Evolutionary conservation across 208 protist species (phyloP).

Genomic region (Wallacemonas rigidus): DNA sequence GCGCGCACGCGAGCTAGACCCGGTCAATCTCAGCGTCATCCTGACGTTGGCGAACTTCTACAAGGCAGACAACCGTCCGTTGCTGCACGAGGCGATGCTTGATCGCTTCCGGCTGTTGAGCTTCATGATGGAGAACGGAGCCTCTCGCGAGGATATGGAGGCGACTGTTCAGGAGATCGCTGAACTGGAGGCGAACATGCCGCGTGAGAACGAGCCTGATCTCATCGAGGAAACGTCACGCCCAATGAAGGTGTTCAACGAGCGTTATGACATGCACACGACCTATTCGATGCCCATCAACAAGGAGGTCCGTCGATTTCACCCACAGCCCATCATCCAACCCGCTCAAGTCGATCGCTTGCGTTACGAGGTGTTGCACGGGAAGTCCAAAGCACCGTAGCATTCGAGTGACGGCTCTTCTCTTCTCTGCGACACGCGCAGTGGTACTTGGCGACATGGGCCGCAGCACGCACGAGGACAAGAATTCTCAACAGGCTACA

Average conservation of each 20-base stretch:
- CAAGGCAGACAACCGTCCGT: conserved; percentile 53
- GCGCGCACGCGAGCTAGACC: conserved; percentile 61
- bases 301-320: conserved; percentile 45
- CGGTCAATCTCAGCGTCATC: conserved; percentile 52
- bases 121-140: conserved; percentile 59
- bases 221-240: conserved; percentile 27
- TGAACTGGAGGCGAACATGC: conserved; percentile 34
- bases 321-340: conserved; percentile 21
- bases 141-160: conserved; percentile 55
- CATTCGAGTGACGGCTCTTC: neutral
- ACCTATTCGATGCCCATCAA: conserved; percentile 77
- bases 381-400: neutral
- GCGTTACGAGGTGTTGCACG: neutral
- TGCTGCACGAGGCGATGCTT: conserved; percentile 66
- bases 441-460: too few species aligned
- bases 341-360: neutral
- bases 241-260: conserved; percentile 40
- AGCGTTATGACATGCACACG: conserved; percentile 52
- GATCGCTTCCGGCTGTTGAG: conserved; percentile 75
- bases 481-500: too few species aligned
- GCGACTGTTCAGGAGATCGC: conserved; percentile 54
- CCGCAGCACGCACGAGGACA: too few species aligned
- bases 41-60: conserved; percentile 75
- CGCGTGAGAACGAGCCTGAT: conserved; percentile 30
- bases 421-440: neutral